Base-by-base conservation (phyloP, 306 rosid species). In the Lathyrus aphaca region DNA sequence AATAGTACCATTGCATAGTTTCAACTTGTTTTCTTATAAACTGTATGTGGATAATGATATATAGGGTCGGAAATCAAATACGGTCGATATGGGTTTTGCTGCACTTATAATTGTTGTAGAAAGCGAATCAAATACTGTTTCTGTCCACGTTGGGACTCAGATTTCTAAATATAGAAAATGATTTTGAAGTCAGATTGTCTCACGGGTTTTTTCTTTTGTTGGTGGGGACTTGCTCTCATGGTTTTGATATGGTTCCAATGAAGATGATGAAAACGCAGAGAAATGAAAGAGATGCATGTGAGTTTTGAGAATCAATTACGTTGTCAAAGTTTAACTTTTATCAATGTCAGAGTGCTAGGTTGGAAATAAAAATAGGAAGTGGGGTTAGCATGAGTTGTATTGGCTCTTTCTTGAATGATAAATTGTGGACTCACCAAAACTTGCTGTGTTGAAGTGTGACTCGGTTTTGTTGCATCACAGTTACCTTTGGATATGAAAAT, bases 341-440 rank as follows among this genome's bases (percentile, higher is more conserved):
- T 55, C 8, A 82, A 16, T 35, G 84, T 82, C 65, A 82, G 84
- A 80, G 80, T 86, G 80, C 3, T 27, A 55, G 38, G 39, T 84
- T 45, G 37, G 21, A 58, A 57, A 29, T 57, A 16, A 1, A 4
- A 16, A 14, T 19, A 39, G n/a, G 6, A 74, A 27, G 71, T 79
- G 85, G 18, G 87, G 84, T 86, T 86, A 44, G 45, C 62, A 13
- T 43, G 13, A 43, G 5, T 43, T 43, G 16, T 43, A 43, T 43
- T 13, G 8, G 39, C 10, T 35, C 39, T 35, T 6, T 32, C 8
- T 32, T 7, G 39, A 35, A 35, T 35, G 39, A 30, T 30, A 30
- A 30, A 0, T 30, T 30, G 35, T 30, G 35, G 7, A 30, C 3
- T 32, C 5, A 14, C 65, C 65, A 44, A 53, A 71, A 80, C 39